Conservation (phyloP, 2,329 filamentous ascomycete species). For the Alternaria dauci region DNA sequence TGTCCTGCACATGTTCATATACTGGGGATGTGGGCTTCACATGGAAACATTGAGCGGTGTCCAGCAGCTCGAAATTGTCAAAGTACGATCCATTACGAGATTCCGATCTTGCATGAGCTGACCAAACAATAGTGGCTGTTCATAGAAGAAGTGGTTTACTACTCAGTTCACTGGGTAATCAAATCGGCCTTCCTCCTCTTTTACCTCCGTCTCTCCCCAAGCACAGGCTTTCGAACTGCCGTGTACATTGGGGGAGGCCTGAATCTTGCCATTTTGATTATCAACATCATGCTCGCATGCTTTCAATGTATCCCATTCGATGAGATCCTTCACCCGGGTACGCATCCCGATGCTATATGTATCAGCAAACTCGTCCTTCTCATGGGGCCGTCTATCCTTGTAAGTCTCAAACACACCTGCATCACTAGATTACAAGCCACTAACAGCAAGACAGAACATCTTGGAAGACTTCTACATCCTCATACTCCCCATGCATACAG, state of each 20-base stretch:
- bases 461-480: constrained; percentile 33
- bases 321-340: constrained; percentile 39
- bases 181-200: constrained; percentile 49
- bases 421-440: neutral
- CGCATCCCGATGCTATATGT: constrained; percentile 35
- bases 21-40: constrained; percentile 27
- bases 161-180: constrained; percentile 43
- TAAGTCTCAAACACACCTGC: constrained; percentile 6
- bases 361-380: constrained; percentile 37
- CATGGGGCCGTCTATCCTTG: constrained; percentile 36
- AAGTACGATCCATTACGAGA: neutral
- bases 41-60: constrained; percentile 1
- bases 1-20: constrained; percentile 31
- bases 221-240: constrained; percentile 28
- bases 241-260: constrained; percentile 37
- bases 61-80: constrained; percentile 13
- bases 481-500: constrained; percentile 30
- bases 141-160: constrained; percentile 45
- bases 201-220: constrained; percentile 42
- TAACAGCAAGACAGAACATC: constrained; percentile 24
- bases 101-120: neutral
- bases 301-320: constrained; percentile 46
- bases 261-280: constrained; percentile 36
- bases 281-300: constrained; percentile 36
- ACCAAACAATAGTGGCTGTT: constrained; percentile 30